Evolutionary conservation across 2,329 filamentous ascomycete genomes (phyloP), one percentile per base, ranked within the genome.

Genomic region (Talaromyces marneffei): DNA sequence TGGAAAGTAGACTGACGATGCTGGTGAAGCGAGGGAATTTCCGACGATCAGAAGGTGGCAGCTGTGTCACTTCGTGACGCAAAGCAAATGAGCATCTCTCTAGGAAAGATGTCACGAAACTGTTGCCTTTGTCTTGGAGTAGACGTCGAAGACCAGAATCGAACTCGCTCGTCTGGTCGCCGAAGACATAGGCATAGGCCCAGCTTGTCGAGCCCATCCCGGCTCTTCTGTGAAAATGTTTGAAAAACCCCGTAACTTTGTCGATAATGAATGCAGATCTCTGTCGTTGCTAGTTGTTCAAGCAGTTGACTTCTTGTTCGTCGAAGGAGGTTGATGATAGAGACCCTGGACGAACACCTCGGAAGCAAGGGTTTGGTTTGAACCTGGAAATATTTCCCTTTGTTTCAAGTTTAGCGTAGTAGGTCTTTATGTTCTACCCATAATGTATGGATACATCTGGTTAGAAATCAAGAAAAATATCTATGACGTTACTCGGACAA

Each of bases 171-270:
- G 77, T 79, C 67, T 79, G 77, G 65, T 79, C 77, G 69, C 77
- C 77, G 66, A 79, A 79, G 70, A 79, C 72, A 71, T 78, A 78
- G 65, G 78, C 72, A 71, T 78, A 78, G 65, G 78, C 71, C 54
- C 66, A 68, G 64, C 66, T 70, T 62, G 65, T 64, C 57, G 63
- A 67, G 64, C 68, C 68, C 73, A 75, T 75, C 5, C 52, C 50
- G 14, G 56, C 56, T 58, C 48, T 37, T 33, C 20, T 33, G 23
- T 35, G 4, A 35, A 20, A 16, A 18, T 42, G 23, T 14, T n/a
- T 42, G 44, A n/a, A n/a, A 35, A 29, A 14, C 9, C 40, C 7
- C 16, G 52, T 40, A 39, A 20, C n/a, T n/a, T 52, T 52, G 8
- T 14, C 12, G 29, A 20, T 35, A 20, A 31, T 27, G n/a, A 23